Evolutionary conservation across 2,329 filamentous ascomycete genomes (phyloP), one percentile per base, ranked within the genome.

Genomic region (Sclerotinia sclerotiorum): DNA sequence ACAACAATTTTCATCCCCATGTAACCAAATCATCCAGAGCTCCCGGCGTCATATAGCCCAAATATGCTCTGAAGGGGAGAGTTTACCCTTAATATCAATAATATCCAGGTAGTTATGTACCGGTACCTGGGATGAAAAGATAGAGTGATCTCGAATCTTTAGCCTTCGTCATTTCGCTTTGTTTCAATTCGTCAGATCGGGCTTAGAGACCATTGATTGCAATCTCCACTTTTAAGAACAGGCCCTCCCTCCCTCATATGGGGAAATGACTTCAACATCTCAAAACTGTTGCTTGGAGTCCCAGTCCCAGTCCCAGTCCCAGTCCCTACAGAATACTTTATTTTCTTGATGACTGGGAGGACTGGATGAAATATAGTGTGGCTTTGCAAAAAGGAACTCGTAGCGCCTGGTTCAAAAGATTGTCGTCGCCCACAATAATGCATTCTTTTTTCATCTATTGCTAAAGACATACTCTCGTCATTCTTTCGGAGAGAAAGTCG

Each of bases 401-500:
- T 62, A 62, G 19, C 15, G 35, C 39, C 48, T 52, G 27, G 48
- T 67, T 62, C 65, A 67, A 63, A 67, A 67, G 56, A 56, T 35
- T 62, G 35, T 67, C 54, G 48, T 54, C 65, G 49, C 56, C 65
- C 65, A 63, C 46, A 55, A 62, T 29, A 54, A n/a, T 24, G 15
- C 27, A 35, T 32, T 35, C 8, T 48, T 55, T 35, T 46, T 17
- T 27, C 52, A 29, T 58, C 48, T 49, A 46, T 67, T 55, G 58
- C 67, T 2, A 29, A 57, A 57, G 52, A 29, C 51, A 44, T 51
- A 27, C 61, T 68, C 67, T 68, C 60, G 57, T 68, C 66, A 65
- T 52, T 68, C 67, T 68, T 68, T 68, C 67, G 46, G 60, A 55
- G 67, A 68, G 61, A 46, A 62, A 49, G 61, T 56, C 61, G 19